These are phyloP conservation scores for Mycena maculata DNA, from an alignment of 768 basidiomycete species.

Conservation along the genomic window DNA sequence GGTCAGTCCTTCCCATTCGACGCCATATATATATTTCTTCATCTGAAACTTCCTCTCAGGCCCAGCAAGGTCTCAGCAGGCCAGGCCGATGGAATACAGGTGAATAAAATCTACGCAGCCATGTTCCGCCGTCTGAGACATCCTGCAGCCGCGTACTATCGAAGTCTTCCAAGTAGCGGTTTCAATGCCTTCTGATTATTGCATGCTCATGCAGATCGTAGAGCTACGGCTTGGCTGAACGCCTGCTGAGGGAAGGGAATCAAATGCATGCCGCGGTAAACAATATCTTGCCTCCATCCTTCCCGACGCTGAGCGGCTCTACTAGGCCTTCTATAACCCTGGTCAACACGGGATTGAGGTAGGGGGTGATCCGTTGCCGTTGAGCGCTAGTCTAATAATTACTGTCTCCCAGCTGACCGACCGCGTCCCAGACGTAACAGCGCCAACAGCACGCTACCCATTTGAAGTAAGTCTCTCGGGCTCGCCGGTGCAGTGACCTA, in stretches of 20 bases:
- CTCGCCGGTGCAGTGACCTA: neutral
- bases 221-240: slow-evolving; percentile 84
- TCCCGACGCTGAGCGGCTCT: neutral
- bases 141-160: slow-evolving; percentile 48
- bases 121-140: neutral
- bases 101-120: slow-evolving; percentile 52
- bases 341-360: slow-evolving; percentile 70
- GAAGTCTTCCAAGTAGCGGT: slow-evolving; percentile 63
- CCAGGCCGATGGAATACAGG: slow-evolving; percentile 72
- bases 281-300: slow-evolving; percentile 35
- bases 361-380: slow-evolving; percentile 1
- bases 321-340: slow-evolving; percentile 84
- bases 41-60: slow-evolving; percentile 41
- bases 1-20: slow-evolving; percentile 47
- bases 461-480: slow-evolving; percentile 62
- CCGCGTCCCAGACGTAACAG: slow-evolving; percentile 70
- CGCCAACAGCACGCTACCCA: slow-evolving; percentile 73
- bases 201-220: slow-evolving; percentile 38
- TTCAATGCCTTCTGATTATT: neutral
- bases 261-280: slow-evolving; percentile 76
- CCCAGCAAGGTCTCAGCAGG: slow-evolving; percentile 62
- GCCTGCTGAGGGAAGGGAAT: slow-evolving; percentile 70
- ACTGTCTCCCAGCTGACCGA: slow-evolving; percentile 62
- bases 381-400: neutral
- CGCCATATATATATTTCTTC: neutral